These are phyloP conservation scores for Mrakia gelida DNA, from an alignment of 768 basidiomycete species.

Conservation along the genomic window DNA sequence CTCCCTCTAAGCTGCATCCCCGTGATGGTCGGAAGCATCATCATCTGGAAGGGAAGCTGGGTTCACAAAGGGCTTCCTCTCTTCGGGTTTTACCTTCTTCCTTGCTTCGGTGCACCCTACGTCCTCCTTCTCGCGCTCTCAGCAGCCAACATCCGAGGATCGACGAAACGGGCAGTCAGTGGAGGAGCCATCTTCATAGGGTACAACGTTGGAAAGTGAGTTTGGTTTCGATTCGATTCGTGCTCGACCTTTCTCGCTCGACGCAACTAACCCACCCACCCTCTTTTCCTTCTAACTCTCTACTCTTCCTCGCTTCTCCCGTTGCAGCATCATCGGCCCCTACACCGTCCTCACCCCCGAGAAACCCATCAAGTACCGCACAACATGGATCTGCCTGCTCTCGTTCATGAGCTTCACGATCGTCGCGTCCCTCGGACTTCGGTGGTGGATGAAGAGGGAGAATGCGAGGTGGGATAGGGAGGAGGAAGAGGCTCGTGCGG, in stretches of 20 bases:
- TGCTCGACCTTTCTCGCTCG: background rate
- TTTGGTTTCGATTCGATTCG: conserved; percentile 23
- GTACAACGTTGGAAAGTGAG: conserved; percentile 40
- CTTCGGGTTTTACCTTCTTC: conserved; percentile 43
- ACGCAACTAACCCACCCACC: background rate
- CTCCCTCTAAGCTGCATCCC: conserved; percentile 44
- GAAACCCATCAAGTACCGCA: conserved; percentile 41
- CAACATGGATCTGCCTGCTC: conserved; percentile 45
- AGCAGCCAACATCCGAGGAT: conserved; percentile 43
- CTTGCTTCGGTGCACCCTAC: conserved; percentile 45
- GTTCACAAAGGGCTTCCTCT: conserved; percentile 41
- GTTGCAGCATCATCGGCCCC: conserved; percentile 27
- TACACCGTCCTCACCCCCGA: conserved; percentile 35
- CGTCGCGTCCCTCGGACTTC: conserved; percentile 34
- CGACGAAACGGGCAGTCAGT: conserved; percentile 44
- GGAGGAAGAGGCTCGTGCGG: background rate
- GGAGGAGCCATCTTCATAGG: conserved; percentile 43
- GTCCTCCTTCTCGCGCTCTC: conserved; percentile 40
- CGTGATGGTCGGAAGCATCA: conserved; percentile 42
- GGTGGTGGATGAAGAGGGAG: conserved; percentile 37
- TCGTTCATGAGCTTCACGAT: conserved; percentile 41
- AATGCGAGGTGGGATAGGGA: conserved; percentile 37
- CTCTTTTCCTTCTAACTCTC: background rate
- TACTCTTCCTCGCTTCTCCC: background rate
- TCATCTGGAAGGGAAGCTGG: conserved; percentile 36